Base-by-base conservation (phyloP, 2,329 filamentous ascomycete genomes). In the Dendrostoma leiphaemia region DNA sequence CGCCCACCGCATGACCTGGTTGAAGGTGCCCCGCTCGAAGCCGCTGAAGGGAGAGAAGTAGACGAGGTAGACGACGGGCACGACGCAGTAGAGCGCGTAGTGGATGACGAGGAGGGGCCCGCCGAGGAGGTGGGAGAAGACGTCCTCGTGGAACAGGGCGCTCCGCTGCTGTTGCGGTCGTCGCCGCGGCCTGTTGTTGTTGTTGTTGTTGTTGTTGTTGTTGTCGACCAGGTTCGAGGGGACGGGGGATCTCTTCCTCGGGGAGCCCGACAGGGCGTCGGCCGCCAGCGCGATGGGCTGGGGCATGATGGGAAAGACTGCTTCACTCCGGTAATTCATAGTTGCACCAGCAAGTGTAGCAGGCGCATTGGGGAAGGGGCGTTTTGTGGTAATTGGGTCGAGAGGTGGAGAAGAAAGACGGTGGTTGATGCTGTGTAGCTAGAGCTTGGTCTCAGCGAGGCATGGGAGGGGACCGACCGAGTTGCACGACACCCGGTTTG, bases 231-330 rank as follows among this genome's bases (percentile, higher is more conserved):
- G 41, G 9, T 19, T 28, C n/a, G 38, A 23, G 34, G 13, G 55
- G 26, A 17, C 26, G 17, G 47, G 51, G 8, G 55, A 32, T 29
- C 21, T 41, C n/a, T n/a, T n/a, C 44, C 43, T 21, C 8, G 46
- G 12, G 24, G 55, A 21, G 43, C 51, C 51, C 7, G 52, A 40
- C 12, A 54, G 34, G 4, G 55, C 53, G 17, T 51, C 48, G 4
- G 48, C 47, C n/a, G 55, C 51, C 43, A 57, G 48, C 55, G 55
- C 51, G 37, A 57, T 51, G n/a, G 55, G 55, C 51, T 49, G 51
- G 37, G 55, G 51, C 2, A 55, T 57, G 43, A 57, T 29, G 12
- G 51, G 55, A 6, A 57, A 51, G 44, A 45, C 32, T 5, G 51
- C 17, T 17, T 44, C 43, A 24, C 29, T 21, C 31, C 6, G 55